These are phyloP conservation scores for Solanum lycopersicoides DNA, from an alignment of 257 asterid genomes.

Conservation along the genomic window DNA sequence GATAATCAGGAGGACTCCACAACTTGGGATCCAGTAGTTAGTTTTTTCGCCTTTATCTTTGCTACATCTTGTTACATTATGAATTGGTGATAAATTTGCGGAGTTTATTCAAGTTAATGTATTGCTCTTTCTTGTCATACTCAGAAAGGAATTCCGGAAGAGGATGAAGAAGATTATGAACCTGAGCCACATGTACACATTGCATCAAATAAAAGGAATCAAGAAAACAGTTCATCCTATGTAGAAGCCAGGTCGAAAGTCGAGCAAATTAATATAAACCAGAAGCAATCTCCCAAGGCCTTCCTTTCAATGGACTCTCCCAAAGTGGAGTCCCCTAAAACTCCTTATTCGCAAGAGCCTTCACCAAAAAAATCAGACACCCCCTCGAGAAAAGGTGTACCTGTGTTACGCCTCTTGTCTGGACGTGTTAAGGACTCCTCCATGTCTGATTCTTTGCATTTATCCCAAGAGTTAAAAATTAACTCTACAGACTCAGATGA, in stretches of 20 bases:
- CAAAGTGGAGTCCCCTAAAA: background rate
- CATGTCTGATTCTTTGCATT: conserved; percentile 24
- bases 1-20: conserved; percentile 32
- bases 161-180: conserved; percentile 27
- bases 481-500: conserved; percentile 45
- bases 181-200: background rate
- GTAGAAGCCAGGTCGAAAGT: conserved; percentile 17
- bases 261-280: conserved; percentile 9
- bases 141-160: conserved; percentile 43
- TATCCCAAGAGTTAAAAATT: conserved; percentile 25
- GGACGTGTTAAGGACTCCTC: conserved; percentile 34
- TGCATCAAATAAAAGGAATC: conserved; percentile 9
- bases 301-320: conserved; percentile 46
- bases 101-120: background rate
- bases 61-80: background rate
- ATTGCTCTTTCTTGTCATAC: background rate
- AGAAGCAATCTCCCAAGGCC: conserved; percentile 26
- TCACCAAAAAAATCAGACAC: conserved; percentile 33
- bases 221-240: conserved; percentile 12
- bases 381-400: conserved; percentile 22
- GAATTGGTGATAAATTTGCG: background rate
- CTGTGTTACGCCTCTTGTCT: conserved; percentile 52
- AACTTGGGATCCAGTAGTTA: conserved; percentile 42
- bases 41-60: background rate
- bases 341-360: conserved; percentile 19